A percentile compares a stretch with the other conserved stretches of the same genome.
Evolutionary conservation across 257 asterid species (phyloP).

Genomic region (Buddleja alternifolia): DNA sequence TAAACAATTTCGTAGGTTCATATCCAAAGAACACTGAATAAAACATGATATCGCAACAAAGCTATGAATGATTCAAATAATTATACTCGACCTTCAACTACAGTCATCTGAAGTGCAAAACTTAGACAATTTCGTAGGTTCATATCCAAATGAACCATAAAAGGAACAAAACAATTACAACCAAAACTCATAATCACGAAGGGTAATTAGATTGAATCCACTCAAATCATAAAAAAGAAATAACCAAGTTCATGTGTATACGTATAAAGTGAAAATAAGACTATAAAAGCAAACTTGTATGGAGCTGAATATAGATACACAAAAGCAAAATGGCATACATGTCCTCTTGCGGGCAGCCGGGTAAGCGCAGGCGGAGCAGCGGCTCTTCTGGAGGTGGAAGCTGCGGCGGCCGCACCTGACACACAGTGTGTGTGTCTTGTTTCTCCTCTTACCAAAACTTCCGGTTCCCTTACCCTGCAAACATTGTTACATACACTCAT

Average conservation of each 20-base stretch:
- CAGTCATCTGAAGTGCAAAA: neutral
- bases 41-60: neutral
- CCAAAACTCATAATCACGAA: neutral
- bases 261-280: neutral
- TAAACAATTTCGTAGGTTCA: neutral
- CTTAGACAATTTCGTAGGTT: too few relatives aligned
- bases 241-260: neutral
- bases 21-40: neutral
- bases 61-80: neutral
- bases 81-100: neutral
- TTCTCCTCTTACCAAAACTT: conserved; percentile 53
- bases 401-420: conserved; percentile 63
- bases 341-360: conserved; percentile 63
- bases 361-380: conserved; percentile 58
- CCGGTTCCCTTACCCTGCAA: conserved; percentile 50
- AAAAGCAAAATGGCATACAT: conserved; percentile 31
- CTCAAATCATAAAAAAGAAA: neutral
- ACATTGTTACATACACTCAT: conserved; percentile 1
- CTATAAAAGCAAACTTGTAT: neutral
- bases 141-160: too few relatives aligned
- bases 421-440: conserved; percentile 59
- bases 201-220: neutral
- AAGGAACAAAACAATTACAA: too few relatives aligned
- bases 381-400: conserved; percentile 60
- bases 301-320: neutral